Conservation (phyloP, 2,329 filamentous ascomycete genomes). For the Sarocladium kiliense region DNA sequence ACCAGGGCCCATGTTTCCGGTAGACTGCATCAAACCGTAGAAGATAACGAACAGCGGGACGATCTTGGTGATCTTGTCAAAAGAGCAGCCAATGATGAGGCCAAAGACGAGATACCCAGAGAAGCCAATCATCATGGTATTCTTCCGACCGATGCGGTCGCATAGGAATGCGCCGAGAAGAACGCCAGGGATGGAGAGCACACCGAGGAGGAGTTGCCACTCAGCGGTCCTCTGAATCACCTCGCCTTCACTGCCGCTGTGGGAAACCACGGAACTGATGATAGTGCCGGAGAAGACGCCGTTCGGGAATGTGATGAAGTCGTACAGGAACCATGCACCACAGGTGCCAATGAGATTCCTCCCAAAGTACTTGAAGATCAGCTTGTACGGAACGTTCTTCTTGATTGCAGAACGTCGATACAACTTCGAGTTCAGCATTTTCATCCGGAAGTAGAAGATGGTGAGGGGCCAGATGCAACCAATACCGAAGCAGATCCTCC, state of each 20-base stretch:
- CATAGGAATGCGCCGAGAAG: conserved; percentile 43
- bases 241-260: background rate
- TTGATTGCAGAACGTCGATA: conserved; percentile 50
- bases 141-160: conserved; percentile 41
- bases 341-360: conserved; percentile 46
- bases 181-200: conserved; percentile 42
- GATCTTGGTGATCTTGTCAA: conserved; percentile 41
- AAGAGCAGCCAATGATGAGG: conserved; percentile 44
- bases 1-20: conserved; percentile 44
- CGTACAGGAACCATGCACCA: conserved; percentile 51
- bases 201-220: conserved; percentile 41
- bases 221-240: conserved; percentile 29
- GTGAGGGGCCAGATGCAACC: conserved; percentile 44
- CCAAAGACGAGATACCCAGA: conserved; percentile 45
- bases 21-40: conserved; percentile 45
- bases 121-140: conserved; percentile 46
- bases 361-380: conserved; percentile 48
- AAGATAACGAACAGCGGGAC: conserved; percentile 46
- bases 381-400: conserved; percentile 39
- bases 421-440: conserved; percentile 45
- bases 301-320: conserved; percentile 43
- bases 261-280: conserved; percentile 18
- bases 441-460: conserved; percentile 52
- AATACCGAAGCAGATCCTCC: conserved; percentile 44
- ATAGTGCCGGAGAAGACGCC: conserved; percentile 41